Base-by-base conservation (phyloP, 208 protist genomes). In the Angomonas desouzai region DNA sequence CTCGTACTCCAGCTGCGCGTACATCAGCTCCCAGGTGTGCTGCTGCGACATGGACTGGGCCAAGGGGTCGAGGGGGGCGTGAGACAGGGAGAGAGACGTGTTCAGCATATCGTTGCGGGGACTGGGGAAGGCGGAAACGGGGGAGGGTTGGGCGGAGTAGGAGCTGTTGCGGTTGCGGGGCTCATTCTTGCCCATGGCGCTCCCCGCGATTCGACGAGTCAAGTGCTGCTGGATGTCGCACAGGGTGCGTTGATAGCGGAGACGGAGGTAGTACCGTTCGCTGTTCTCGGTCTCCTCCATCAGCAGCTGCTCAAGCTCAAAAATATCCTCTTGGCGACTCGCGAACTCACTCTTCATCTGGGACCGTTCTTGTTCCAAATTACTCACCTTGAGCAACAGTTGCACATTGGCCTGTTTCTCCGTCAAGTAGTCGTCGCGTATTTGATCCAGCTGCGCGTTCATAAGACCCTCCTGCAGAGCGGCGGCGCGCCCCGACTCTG, bases 341-440 rank as follows among this genome's bases (percentile, higher is more conserved):
- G 45, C 48, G 6, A 70, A 11, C 6, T 78, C 49, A 51, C 73
- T 71, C 57, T 73, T 75, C 27, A 77, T 51, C 60, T 70, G 51
- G 3, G 65, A 75, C 10, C 76, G 63, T 56, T 86, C 70, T 66
- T 88, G 71, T 51, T 88, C 80, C 23, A 76, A 48, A 38, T 73
- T 55, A 16, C 77, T 76, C 6, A 87, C 68, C 2, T 76, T 82
- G 60, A 90, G 48, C 13, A 93, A 74, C n/a, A 93, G 63, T 55
- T 88, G 58, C 4, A 90, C 78, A 34, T 85, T 93, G n/a, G 68
- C 62, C 58, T 86, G 78, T 68, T 93, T 93, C 57, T 93, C 86
- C 23, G 64, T 51, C 10, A 87, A 66, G 72, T 93, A 93, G 45
- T 75, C 79, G 51, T 38, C 68, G 22, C 81, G 82, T 29, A 68